Evolutionary conservation across 768 basidiomycete species (phyloP), one percentile per base, ranked within the genome.

Genomic region (Russula emetica): DNA sequence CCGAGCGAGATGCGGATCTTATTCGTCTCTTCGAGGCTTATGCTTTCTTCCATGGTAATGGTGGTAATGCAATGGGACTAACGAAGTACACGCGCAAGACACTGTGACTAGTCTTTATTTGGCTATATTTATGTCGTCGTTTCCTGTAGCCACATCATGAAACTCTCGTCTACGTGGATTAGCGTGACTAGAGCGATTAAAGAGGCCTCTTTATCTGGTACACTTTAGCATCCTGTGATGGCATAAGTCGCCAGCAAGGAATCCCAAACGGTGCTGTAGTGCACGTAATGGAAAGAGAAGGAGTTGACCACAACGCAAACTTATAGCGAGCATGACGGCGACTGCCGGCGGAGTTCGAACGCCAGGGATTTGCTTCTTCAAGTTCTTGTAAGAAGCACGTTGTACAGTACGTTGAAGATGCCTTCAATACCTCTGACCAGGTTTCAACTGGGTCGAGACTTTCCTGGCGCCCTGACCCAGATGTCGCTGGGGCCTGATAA

Each of bases 1-100:
- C 97, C 97, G 44, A 97, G 82, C 5, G 88, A 89, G 63, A 96
- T 85, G 77, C 97, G 92, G 74, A 97, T 91, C 77, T 90, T 94
- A 82, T 95, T 95, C 42, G 94, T 95, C 80, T 95, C 93, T 72
- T 94, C 93, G 72, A 96, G 83, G 71, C 89, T 90, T 73, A 96
- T 89, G 69, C 90, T 87, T 75, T 91, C 85, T 78, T 92, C 88
- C 88, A 90, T 86, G 20, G 26, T 11, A 7, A 13, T 53, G n/a
- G n/a, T n/a, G n/a, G n/a, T n/a, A n/a, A n/a, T n/a, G n/a, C n/a
- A 10, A 54, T 30, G 11, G n/a, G 52, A 49, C 22, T 7, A 18
- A 47, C 13, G 2, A 38, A 11, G 11, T 3, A 7, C 50, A 38
- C 30, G 18, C 44, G 20, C 20, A 30, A 1, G 7, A 14, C 32